Conservation (phyloP, 2,329 filamentous ascomycete species). For the Colletotrichum spaethianum region DNA sequence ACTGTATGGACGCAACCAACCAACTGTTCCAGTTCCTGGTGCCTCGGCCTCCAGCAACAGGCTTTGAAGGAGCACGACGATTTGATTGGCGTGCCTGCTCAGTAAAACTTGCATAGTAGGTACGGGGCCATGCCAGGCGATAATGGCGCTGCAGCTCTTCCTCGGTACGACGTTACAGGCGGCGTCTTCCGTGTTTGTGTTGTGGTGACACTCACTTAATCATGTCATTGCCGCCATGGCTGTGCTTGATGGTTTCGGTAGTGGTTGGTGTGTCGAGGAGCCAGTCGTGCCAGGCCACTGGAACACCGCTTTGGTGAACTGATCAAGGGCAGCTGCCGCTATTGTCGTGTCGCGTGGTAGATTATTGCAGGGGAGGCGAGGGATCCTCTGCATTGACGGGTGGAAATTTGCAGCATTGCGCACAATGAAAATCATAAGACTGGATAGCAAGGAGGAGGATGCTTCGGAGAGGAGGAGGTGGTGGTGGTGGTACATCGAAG, state of each 20-base stretch:
- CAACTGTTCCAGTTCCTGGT: background rate
- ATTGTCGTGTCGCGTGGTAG: background rate
- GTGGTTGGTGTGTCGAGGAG: background rate
- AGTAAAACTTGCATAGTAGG: background rate
- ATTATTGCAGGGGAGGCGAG: background rate
- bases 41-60: conserved; percentile 17
- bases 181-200: conserved; percentile 22
- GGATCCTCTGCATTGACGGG: conserved; percentile 32
- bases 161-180: conserved; percentile 33
- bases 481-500: background rate
- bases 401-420: conserved; percentile 32
- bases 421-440: conserved; percentile 2
- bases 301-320: background rate
- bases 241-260: background rate
- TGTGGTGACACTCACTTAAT: background rate
- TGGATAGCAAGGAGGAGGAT: background rate
- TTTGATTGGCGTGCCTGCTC: conserved; percentile 18
- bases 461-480: background rate
- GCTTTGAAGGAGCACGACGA: background rate
- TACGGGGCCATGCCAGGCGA: background rate
- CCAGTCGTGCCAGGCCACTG: background rate
- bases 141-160: background rate
- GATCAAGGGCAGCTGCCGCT: background rate
- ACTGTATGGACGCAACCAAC: background rate
- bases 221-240: background rate